Base-by-base conservation (phyloP, 768 basidiomycete genomes). In the Suillus alpinus region DNA sequence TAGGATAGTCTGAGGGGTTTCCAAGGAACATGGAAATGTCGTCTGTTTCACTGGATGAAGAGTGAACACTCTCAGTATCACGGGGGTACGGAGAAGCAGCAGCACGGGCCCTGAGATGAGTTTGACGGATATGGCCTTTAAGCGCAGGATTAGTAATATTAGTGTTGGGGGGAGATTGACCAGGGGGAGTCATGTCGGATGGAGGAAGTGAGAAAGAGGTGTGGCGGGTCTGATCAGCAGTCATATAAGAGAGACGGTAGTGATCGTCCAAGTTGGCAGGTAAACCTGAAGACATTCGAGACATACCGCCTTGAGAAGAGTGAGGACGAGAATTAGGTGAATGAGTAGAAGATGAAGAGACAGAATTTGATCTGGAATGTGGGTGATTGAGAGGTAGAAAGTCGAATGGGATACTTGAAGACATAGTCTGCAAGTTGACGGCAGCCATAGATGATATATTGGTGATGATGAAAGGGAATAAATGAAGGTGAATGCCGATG, bases 31-130 rank as follows among this genome's bases (percentile, higher is more conserved):
- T 86, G 65, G 89, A 80, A 63, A 92, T 81, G 71, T 94, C 92
- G 66, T 94, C 92, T n/a, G 91, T 87, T 77, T 94, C 92, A 76
- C 87, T 89, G 58, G 90, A 92, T 46, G 91, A 92, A 12, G 91
- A 92, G 68, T 93, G 90, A 63, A 92, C 89, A 70, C 87, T 89
- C 78, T 92, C 90, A 13, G 88, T 85, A 69, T 93, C 91, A 63
- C 92, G 86, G 58, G 91, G 89, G 74, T 94, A 94, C 49, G 92
- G 92, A 58, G 91, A 92, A 32, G 91, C 87, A 47, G 87, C 87
- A 46, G 83, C 87, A 65, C 92, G 86, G 65, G 90, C 90, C 65
- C 92, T 85, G 73, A 87, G 86, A 75, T 92, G 91, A 62, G 83
- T 81, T 32, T 86, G 85, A 65, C 89, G 87, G 65, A 88, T 81